Evolutionary conservation across 2,329 filamentous ascomycete genomes (phyloP), one percentile per base, ranked within the genome.

Genomic region (Cercospora sesami): DNA sequence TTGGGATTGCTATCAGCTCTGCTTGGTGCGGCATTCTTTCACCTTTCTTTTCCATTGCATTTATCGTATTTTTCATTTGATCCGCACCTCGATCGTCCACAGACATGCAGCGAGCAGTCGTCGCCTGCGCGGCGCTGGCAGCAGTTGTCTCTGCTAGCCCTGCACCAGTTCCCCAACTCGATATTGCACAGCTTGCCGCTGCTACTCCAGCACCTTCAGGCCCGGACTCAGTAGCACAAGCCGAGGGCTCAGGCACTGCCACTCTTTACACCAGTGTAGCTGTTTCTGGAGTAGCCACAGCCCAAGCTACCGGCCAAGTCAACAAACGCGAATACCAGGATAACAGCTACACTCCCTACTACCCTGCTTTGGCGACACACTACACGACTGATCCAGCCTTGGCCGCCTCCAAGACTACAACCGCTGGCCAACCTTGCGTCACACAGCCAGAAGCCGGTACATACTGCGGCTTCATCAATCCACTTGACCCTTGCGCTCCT

Each of bases 401-500:
- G 9, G 64, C 72, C n/a, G 69, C 68, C 6, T 67, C 68, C 3
- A 57, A 59, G 61, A 75, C 73, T 26, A 71, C 75, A 1, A 75
- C 73, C 28, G 71, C 74, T 8, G 68, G 61, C 30, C 66, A 72
- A n/a, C 64, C 74, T 23, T 79, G 77, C 70, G 69, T 75, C 7
- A 78, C 73, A 6, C 68, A 69, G 5, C 74, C 74, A 18, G 76
- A 78, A 66, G 73, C 70, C 12, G 77, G 77, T 26, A 79, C 77
- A 7, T 78, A 74, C 72, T 79, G 78, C 59, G 78, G 79, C 23
- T 80, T 79, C 70, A 77, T 79, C 72, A 79, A 79, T 68, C 79
- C 78, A 7, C 71, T 78, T 26, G 78, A 80, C 60, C 72, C 78
- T 58, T 81, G 79, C 68, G 75, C 78, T 23, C 74, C 77, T 65